Conservation (phyloP, 805 yeast genomes). For the Jamesozyma spencerorum region DNA sequence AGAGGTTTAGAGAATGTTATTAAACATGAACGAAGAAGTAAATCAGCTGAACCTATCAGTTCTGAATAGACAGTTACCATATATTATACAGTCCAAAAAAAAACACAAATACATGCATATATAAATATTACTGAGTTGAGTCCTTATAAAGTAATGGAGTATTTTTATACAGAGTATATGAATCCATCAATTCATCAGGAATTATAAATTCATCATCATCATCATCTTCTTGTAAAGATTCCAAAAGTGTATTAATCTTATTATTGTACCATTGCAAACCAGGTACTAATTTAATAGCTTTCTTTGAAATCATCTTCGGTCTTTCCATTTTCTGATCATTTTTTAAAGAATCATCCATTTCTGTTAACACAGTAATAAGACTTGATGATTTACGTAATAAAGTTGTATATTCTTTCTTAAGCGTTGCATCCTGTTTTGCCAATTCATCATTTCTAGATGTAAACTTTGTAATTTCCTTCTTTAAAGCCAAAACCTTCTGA, state of each 20-base stretch:
- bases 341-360: conserved; percentile 3
- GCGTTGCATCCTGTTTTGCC: conserved; percentile 22
- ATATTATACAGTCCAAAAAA: conserved; percentile 3
- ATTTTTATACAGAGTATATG: conserved; percentile 21
- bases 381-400: conserved; percentile 26
- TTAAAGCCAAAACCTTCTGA: not conserved
- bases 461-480: conserved; percentile 9
- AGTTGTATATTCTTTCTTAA: conserved; percentile 27
- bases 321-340: conserved; percentile 2
- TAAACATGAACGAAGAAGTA: conserved; percentile 26
- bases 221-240: not conserved
- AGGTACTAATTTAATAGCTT: conserved; percentile 14
- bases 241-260: conserved; percentile 11
- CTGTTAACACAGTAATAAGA: conserved; percentile 14
- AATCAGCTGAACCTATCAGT: too few species aligned
- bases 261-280: conserved; percentile 24
- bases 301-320: conserved; percentile 12
- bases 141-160: conserved; percentile 27
- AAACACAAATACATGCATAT: not conserved
- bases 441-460: conserved; percentile 26
- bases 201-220: conserved; percentile 10
- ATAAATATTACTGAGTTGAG: not conserved
- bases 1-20: conserved; percentile 44
- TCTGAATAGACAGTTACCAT: too few species aligned
- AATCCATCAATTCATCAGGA: conserved; percentile 21